Percentiles rank a stretch among this genome's conserved stretches.
Conservation (phyloP, 1,284 basidiomycete species). For the Lentinula novae-zelandiae region DNA sequence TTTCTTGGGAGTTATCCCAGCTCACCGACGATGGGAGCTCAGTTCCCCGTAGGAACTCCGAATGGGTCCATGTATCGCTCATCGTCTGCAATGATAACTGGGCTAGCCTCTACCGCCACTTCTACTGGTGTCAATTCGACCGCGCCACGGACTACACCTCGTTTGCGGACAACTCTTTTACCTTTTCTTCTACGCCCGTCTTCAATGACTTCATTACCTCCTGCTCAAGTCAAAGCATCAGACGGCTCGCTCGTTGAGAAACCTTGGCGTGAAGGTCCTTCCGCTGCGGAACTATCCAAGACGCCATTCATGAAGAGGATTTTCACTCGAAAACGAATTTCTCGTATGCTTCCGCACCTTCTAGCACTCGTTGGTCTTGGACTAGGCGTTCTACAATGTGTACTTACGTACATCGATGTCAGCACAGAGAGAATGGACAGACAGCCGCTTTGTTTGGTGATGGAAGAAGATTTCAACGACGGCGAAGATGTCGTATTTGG, state of each 20-base stretch:
- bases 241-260: slow-evolving; percentile 2
- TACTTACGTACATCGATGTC: slow-evolving; percentile 11
- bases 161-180: slow-evolving; percentile 3
- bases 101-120: neutral
- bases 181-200: slow-evolving; percentile 6
- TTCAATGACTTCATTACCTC: slow-evolving; percentile 1
- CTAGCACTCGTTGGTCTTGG: slow-evolving; percentile 7
- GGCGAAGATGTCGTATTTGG: slow-evolving; percentile 40
- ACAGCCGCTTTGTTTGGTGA: slow-evolving; percentile 57
- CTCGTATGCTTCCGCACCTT: neutral
- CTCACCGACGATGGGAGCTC: neutral
- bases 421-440: slow-evolving; percentile 8
- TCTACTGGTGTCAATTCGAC: neutral
- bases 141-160: neutral
- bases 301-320: slow-evolving; percentile 4
- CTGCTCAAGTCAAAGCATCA: neutral
- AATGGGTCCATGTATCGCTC: neutral
- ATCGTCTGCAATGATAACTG: neutral
- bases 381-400: slow-evolving; percentile 11
- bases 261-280: slow-evolving; percentile 1
- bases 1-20: neutral
- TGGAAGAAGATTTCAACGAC: slow-evolving; percentile 68
- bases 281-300: neutral
- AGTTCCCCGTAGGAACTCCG: neutral
- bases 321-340: slow-evolving; percentile 6